Conservation (phyloP, 768 basidiomycete species). For the Panus rudis region DNA sequence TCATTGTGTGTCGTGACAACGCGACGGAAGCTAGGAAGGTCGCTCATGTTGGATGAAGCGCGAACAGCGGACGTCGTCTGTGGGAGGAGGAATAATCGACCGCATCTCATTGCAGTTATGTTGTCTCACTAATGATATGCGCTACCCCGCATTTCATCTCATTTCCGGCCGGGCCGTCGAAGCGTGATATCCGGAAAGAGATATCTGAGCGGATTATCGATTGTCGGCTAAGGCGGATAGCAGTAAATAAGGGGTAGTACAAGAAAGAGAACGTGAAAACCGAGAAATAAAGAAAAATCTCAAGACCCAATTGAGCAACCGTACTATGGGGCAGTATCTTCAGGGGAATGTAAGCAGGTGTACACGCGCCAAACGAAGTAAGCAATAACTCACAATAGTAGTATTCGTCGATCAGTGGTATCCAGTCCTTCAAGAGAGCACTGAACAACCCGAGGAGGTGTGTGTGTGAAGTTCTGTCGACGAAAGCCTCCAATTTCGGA, state of each 20-base stretch:
- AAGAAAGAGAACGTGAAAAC: conserved; percentile 1
- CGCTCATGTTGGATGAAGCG: no score
- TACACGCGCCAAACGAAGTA: background rate
- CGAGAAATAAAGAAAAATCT: conserved; percentile 4
- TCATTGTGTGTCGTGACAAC: conserved; percentile 45
- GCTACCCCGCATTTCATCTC: no score
- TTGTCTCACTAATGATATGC: no score
- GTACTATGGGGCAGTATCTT: conserved; percentile 40
- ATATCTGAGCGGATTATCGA: background rate
- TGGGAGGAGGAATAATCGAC: no score
- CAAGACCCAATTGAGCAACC: background rate
- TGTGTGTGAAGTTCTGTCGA: conserved; percentile 42
- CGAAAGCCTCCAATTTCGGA: conserved; percentile 66
- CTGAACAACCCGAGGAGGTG: conserved; percentile 67
- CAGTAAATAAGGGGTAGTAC: background rate
- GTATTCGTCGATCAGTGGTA: conserved; percentile 84
- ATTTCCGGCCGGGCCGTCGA: no score
- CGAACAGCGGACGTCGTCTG: no score
- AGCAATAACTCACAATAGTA: conserved; percentile 70
- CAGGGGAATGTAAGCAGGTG: conserved; percentile 1
- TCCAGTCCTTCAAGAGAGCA: conserved; percentile 74
- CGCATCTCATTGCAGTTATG: no score
- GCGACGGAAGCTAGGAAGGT: conserved; percentile 36
- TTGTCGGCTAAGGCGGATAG: background rate
- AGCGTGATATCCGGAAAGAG: conserved; percentile 8